Evolutionary conservation across 148 eudicot species (phyloP).

Genomic region (Camellia japonica): DNA sequence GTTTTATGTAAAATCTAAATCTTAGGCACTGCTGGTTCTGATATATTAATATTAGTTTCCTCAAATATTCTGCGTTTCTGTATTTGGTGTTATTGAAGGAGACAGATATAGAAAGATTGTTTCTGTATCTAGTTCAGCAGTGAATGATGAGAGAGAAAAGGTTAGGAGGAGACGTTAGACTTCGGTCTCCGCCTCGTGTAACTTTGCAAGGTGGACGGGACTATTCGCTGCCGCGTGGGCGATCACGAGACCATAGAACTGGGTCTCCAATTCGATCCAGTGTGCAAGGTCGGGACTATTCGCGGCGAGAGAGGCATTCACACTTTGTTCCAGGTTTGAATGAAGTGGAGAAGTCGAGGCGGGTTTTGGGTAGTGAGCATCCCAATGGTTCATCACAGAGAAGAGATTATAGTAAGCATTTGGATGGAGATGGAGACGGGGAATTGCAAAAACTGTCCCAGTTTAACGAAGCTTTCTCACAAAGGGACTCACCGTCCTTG

Average conservation of each 20-base stretch:
- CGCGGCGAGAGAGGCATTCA: conserved; percentile 1
- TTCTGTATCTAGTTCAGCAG: not conserved
- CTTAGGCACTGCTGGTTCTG: not conserved
- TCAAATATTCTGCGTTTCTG: not conserved
- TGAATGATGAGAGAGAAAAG: conserved; percentile 17
- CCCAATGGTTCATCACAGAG: not conserved
- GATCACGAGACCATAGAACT: not conserved
- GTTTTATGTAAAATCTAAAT: not conserved
- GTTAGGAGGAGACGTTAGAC: not conserved
- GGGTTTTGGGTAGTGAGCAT: not conserved
- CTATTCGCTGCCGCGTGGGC: not conserved
- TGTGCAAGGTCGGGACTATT: not conserved
- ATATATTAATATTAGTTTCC: not conserved
- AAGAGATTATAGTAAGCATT: not conserved
- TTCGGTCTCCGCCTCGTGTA: not conserved
- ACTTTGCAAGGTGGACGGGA: not conserved
- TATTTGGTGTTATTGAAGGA: not conserved
- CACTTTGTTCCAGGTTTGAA: not conserved
- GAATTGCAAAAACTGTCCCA: not conserved
- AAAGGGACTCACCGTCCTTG: conserved; percentile 10
- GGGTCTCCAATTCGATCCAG: not conserved
- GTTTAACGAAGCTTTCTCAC: conserved; percentile 9
- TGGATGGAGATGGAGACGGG: conserved; percentile 5
- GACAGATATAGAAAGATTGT: not conserved
- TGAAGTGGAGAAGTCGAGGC: conserved; percentile 9